Evolutionary conservation across 768 basidiomycete species (phyloP).

Genomic region (Termitomyces sp.): DNA sequence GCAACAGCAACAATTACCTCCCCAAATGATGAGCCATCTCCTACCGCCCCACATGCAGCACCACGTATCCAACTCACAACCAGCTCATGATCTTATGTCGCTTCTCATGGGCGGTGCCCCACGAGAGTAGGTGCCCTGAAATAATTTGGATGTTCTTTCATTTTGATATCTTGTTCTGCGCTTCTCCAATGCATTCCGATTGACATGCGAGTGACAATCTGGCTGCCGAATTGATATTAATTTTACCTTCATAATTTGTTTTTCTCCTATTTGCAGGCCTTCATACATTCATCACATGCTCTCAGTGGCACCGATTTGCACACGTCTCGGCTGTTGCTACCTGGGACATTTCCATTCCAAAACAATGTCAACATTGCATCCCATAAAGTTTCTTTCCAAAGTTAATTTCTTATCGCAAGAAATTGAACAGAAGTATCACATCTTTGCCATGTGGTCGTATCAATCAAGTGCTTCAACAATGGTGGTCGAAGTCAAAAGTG

Average conservation of each 20-base stretch:
- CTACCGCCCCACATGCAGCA: constrained; percentile 59
- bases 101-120: constrained; percentile 72
- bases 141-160: constrained; percentile 6
- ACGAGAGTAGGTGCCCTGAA: constrained; percentile 48
- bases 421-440: neutral
- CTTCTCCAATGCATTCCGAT: neutral
- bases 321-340: constrained; percentile 8
- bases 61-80: constrained; percentile 39
- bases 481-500: neutral
- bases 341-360: constrained; percentile 3
- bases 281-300: constrained; percentile 13
- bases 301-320: constrained; percentile 1
- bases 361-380: neutral
- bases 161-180: constrained; percentile 3
- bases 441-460: neutral
- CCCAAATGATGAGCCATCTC: constrained; percentile 44
- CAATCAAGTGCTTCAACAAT: neutral
- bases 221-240: constrained; percentile 3
- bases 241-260: constrained; percentile 8
- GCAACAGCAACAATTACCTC: constrained; percentile 53
- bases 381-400: neutral
- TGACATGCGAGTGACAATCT: constrained; percentile 1
- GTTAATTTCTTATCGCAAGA: neutral
- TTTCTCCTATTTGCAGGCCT: constrained; percentile 10
- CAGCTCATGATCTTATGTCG: constrained; percentile 75